A percentile compares a stretch with the other conserved stretches of the same genome.
Conservation (phyloP, 2,329 filamentous ascomycete genomes). For the Myriangium duriaei region DNA sequence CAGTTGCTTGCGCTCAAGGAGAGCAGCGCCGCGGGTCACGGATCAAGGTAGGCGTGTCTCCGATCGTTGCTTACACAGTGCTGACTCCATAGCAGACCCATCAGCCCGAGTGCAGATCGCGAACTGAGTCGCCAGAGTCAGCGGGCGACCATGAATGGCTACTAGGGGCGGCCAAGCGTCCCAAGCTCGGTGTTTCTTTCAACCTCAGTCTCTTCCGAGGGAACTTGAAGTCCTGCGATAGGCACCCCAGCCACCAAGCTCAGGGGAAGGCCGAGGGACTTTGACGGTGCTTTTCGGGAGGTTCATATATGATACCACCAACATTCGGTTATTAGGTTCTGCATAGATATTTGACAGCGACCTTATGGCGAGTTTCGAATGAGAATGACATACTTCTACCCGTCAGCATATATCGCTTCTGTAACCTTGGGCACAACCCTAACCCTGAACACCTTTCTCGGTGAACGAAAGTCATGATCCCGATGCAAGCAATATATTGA, state of each 20-base stretch:
- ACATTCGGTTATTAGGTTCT: too few species aligned
- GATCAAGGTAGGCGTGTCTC: slow-evolving; percentile 45
- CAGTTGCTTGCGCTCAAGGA: slow-evolving; percentile 96
- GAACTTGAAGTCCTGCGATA: not conserved
- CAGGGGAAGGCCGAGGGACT: too few species aligned
- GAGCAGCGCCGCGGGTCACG: slow-evolving; percentile 73
- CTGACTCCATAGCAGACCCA: slow-evolving; percentile 42
- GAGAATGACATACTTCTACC: too few species aligned
- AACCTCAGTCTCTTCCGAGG: not conserved
- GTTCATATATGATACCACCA: too few species aligned
- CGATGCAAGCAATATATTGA: too few species aligned
- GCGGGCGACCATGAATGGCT: slow-evolving; percentile 97
- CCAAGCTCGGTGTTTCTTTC: not conserved
- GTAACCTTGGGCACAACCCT: too few species aligned
- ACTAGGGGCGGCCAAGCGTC: slow-evolving; percentile 43
- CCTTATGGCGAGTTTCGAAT: too few species aligned
- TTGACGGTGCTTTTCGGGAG: too few species aligned
- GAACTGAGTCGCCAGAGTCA: slow-evolving; percentile 96
- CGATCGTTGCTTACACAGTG: not conserved
- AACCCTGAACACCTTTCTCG: not conserved
- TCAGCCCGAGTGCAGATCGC: slow-evolving; percentile 86
- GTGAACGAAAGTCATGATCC: not conserved
- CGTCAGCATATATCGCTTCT: too few species aligned
- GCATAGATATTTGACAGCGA: too few species aligned
- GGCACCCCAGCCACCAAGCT: too few species aligned